A percentile compares a stretch with the other conserved stretches of the same genome.
These are phyloP conservation scores for Eutrema yunnanense DNA, from an alignment of 345 rosid genomes.

Conservation along the genomic window DNA sequence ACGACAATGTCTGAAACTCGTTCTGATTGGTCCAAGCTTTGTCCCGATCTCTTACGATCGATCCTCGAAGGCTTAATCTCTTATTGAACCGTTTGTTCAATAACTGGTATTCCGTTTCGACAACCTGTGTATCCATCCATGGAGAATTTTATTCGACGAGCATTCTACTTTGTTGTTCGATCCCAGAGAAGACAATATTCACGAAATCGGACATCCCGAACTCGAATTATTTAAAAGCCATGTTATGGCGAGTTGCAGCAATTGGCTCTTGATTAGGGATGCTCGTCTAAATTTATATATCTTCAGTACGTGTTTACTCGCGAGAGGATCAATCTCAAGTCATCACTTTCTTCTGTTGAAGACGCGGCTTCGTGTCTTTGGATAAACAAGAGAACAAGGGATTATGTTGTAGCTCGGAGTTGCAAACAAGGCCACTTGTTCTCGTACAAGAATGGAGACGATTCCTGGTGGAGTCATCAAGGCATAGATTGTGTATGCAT, in stretches of 20 bases:
- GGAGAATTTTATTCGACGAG: neutral
- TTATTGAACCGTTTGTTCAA: conserved; percentile 6
- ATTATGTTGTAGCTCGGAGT: conserved; percentile 1
- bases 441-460: conserved; percentile 7
- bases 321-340: neutral
- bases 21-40: conserved; percentile 5
- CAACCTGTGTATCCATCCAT: conserved; percentile 5
- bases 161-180: neutral
- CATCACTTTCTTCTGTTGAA: no score
- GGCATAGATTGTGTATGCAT: neutral
- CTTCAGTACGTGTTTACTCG: neutral
- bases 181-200: neutral
- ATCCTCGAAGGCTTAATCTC: neutral
- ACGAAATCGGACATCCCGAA: neutral
- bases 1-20: no score
- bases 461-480: neutral
- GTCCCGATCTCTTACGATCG: neutral
- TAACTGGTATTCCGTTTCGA: neutral
- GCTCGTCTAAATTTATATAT: neutral
- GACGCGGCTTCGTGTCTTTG: neutral
- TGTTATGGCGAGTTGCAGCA: neutral
- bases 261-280: neutral
- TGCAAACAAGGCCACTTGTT: neutral
- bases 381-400: neutral
- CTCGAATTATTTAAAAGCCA: neutral